Evolutionary conservation across 1,139 yeast species (phyloP), one percentile per base, ranked within the genome.

Genomic region (Saccharomycopsis hybrid): DNA sequence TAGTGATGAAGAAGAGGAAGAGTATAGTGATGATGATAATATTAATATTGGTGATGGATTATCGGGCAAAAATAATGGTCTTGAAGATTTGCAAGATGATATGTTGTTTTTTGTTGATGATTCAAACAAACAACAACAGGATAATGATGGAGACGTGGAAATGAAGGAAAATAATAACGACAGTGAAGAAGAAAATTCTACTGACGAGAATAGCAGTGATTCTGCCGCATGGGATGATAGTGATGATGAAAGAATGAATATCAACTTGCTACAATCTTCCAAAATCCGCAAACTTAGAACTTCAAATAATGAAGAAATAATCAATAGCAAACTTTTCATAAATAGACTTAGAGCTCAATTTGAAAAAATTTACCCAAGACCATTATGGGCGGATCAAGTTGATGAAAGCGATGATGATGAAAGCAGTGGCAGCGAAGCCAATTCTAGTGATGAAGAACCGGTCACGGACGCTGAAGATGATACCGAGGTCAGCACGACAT

Each of bases 191-290:
- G 73, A 72, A 79, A 73, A 11, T 62, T 68, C 59, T 3, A 65
- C 62, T 4, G 70, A 66, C n/a, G 67, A 66, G 5, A 65, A 59
- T 4, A 62, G 61, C 28, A 65, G 56, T 3, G 67, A 60, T 3
- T 65, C 59, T 29, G 75, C 72, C 53, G 96, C 89, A 5, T 94
- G 99, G 99, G 67, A 68, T 24, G 99, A 92, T 66, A 84, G 95
- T 54, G 98, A 92, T 62, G 98, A 92, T 64, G 97, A 90, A 57
- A 73, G 72, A 50, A 60, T 86, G 30, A 70, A 70, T 27, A 73
- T 92, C 4, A 78, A 95, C 1, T 67, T 94, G 32, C 65, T 72
- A 5, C 64, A 77, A 1, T 71, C 82, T 1, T 84, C 82, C 57
- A 78, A 77, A 58, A 66, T 85, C 46, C 82, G 78, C 59, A 92